Conservation (phyloP, 495 filamentous ascomycete species). For the Aspergillus asperescens region DNA sequence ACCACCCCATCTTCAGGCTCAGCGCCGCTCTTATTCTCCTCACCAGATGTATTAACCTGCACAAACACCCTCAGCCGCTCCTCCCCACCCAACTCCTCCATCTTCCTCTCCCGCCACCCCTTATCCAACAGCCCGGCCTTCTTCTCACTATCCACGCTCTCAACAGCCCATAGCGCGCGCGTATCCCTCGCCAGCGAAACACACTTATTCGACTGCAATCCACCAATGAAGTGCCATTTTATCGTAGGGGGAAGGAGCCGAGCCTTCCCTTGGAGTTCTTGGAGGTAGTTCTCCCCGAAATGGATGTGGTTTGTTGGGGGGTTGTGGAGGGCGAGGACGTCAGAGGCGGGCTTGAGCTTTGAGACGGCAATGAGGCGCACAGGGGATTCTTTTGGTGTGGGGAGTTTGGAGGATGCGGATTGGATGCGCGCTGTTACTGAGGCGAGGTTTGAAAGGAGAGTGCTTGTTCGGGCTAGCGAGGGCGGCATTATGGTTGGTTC, state of each 20-base stretch:
- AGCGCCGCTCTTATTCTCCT: conserved; percentile 77
- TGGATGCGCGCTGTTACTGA: conserved; percentile 32
- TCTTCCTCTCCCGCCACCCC: conserved; percentile 54
- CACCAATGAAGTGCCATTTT: conserved; percentile 94
- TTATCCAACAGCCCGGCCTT: conserved; percentile 80
- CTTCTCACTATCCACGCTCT: conserved; percentile 79
- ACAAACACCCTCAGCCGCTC: conserved; percentile 66
- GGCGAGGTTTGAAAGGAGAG: conserved; percentile 37
- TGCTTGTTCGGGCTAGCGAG: conserved; percentile 33
- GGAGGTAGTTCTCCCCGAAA: conserved; percentile 96
- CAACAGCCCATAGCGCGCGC: conserved; percentile 87
- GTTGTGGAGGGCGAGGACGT: conserved; percentile 77
- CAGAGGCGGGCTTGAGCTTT: conserved; percentile 85
- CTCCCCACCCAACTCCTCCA: conserved; percentile 18
- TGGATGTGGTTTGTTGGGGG: conserved; percentile 58
- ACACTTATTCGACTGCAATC: conserved; percentile 88
- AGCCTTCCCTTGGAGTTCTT: conserved; percentile 87
- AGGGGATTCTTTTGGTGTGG: conserved; percentile 20
- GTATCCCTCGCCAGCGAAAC: conserved; percentile 74
- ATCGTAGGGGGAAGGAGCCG: conserved; percentile 71
- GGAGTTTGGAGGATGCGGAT: conserved; percentile 21
- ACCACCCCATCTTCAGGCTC: conserved; percentile 50
- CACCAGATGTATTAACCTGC: conserved; percentile 92
- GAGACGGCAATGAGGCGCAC: conserved; percentile 87
- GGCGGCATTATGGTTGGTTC: conserved; percentile 31